phyloP scores from a whole-genome alignment of 192 early-diverging fungal species.

The Backusella circina region DNA sequence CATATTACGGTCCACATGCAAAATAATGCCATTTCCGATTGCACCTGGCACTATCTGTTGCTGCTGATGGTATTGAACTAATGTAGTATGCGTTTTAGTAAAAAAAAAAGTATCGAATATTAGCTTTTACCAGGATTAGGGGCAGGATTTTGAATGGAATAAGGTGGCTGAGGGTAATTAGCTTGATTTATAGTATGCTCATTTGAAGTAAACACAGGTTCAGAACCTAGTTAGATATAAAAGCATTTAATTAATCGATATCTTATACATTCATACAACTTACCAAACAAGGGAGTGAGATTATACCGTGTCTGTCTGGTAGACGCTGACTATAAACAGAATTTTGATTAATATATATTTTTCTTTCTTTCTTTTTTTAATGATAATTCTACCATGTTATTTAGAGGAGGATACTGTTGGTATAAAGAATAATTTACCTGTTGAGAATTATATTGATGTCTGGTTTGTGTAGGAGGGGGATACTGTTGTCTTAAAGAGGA shows the following conservation, averaged over 20 bases:
- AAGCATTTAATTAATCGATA: background rate
- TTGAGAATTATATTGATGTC: background rate
- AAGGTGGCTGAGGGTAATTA: slow-evolving; percentile 28
- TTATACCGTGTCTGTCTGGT: background rate
- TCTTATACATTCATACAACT: background rate
- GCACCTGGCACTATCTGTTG: background rate
- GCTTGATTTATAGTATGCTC: slow-evolving; percentile 15
- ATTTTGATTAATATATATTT: background rate
- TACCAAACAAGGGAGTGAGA: slow-evolving; percentile 6
- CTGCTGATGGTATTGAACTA: slow-evolving; percentile 15
- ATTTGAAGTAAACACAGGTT: slow-evolving; percentile 18
- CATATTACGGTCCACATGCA: slow-evolving; percentile 25
- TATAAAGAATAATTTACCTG: background rate
- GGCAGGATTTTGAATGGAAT: slow-evolving; percentile 20
- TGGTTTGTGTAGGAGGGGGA: background rate
- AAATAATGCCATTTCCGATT: slow-evolving; percentile 2
- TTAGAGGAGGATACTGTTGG: no score
- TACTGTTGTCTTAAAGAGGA: background rate
- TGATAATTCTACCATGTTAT: background rate
- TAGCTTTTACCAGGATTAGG: slow-evolving; percentile 3
- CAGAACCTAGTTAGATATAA: background rate
- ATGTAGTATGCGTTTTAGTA: background rate
- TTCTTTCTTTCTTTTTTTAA: background rate
- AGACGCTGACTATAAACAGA: background rate
- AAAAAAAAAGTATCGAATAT: background rate